Percentiles rank a stretch among this genome's conserved stretches.
These are phyloP conservation scores for Neurospora africana DNA, from an alignment of 495 filamentous ascomycete genomes.

Conservation along the genomic window DNA sequence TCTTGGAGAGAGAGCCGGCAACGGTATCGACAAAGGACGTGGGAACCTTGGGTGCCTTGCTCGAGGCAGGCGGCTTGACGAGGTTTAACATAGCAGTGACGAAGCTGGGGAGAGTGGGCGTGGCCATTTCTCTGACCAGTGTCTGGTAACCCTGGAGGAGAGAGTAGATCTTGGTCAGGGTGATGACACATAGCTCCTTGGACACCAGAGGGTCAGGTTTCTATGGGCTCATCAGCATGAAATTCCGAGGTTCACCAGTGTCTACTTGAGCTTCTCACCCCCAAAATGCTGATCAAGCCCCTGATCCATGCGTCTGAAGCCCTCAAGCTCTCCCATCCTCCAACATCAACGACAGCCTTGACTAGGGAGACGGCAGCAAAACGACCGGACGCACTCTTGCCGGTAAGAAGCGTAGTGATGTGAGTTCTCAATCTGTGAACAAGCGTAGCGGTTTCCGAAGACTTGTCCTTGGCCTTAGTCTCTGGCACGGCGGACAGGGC, in stretches of 20 bases:
- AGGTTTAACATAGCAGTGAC: slow-evolving; percentile 62
- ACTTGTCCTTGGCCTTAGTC: slow-evolving; percentile 39
- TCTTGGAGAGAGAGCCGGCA: slow-evolving; percentile 43
- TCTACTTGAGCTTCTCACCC: slow-evolving; percentile 35
- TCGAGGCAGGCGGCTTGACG: slow-evolving; percentile 38
- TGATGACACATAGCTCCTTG: slow-evolving; percentile 63
- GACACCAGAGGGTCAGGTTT: slow-evolving; percentile 63
- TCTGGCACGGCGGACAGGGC: slow-evolving; percentile 43
- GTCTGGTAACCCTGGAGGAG: slow-evolving; percentile 72
- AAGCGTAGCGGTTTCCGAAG: slow-evolving; percentile 50
- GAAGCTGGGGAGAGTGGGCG: slow-evolving; percentile 66
- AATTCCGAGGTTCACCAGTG: not conserved
- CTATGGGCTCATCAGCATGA: slow-evolving; percentile 26
- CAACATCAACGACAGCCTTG: slow-evolving; percentile 70
- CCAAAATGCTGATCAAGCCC: slow-evolving; percentile 57
- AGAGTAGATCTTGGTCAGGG: slow-evolving; percentile 70
- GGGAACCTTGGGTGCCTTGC: slow-evolving; percentile 27
- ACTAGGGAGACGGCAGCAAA: slow-evolving; percentile 67
- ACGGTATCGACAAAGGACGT: slow-evolving; percentile 48
- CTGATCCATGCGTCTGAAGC: slow-evolving; percentile 61
- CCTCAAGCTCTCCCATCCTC: slow-evolving; percentile 68
- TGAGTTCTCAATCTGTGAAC: slow-evolving; percentile 73
- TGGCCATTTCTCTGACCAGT: slow-evolving; percentile 77
- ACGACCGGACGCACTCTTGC: slow-evolving; percentile 57
- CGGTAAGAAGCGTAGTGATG: slow-evolving; percentile 62